phyloP scores from a whole-genome alignment of 192 early-diverging fungal genomes.

The Podila verticillata region DNA sequence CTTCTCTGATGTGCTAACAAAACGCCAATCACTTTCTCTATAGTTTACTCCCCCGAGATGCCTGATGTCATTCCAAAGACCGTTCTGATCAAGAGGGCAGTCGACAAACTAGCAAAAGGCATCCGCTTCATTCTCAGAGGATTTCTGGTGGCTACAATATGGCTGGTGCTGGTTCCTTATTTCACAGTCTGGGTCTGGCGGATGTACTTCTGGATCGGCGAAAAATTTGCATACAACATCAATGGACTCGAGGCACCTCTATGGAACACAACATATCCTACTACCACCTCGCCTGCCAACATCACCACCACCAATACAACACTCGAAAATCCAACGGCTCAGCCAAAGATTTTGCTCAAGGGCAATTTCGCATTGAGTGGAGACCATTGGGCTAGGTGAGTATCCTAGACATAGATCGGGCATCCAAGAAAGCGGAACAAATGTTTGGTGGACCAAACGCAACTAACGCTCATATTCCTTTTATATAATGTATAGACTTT shows the following conservation, averaged over 20 bases:
- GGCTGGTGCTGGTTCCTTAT: constrained; percentile 87
- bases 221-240: constrained; percentile 54
- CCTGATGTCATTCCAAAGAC: constrained; percentile 71
- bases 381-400: background rate
- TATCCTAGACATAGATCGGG: no score
- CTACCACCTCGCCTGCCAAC: background rate
- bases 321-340: constrained; percentile 8
- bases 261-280: constrained; percentile 31
- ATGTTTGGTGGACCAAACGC: no score
- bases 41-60: constrained; percentile 77
- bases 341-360: background rate
- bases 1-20: background rate
- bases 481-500: constrained; percentile 38
- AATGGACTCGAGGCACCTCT: constrained; percentile 43
- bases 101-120: constrained; percentile 56
- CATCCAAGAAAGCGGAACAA: no score
- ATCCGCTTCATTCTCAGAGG: constrained; percentile 59
- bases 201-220: constrained; percentile 85
- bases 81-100: constrained; percentile 66
- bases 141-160: constrained; percentile 72
- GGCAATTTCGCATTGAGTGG: background rate
- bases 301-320: background rate
- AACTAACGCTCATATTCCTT: no score
- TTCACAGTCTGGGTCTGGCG: constrained; percentile 86
- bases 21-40: background rate